Evolutionary conservation across 176 grass and related monocot species (phyloP), one percentile per base, ranked within the genome.

Genomic region (Stipa capillata): DNA sequence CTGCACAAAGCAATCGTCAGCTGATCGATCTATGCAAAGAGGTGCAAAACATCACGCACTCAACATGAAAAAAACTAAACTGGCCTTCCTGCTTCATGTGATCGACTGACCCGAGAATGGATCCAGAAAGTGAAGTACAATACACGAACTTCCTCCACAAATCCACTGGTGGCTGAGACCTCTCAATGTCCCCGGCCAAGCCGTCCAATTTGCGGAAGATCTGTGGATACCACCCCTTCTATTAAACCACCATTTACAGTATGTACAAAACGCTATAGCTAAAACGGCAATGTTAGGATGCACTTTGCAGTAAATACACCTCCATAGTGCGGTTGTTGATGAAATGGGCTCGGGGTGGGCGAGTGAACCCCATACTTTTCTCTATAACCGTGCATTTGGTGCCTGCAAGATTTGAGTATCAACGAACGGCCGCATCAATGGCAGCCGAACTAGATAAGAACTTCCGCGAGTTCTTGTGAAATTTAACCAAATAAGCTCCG

Each of bases 281-380:
- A 16, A 61, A 57, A 15, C 58, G 7, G 10, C 21, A 33, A 69
- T 20, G 84, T 3, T 18, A 5, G 16, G 37, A 35, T 29, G 56
- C 15, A 43, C 18, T 31, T 25, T 67, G 64, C 27, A 65, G 52
- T 20, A 66, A 72, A 88, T 48, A 41, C 85, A 94, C 92, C 92
- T 99, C 96, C 96, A 99, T 99, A 1, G 90, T 89, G 54, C 96
- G 90, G 56, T 99, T 99, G 80, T 99, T 99, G 74, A 99, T 95
- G 59, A 95, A 99, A 81, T 99, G 96, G 1, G 92, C 96, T 35
- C 93, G 85, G 0, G 96, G 96, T 44, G 94, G 96, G 45, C 77
- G 84, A 77, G 96, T 88, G 76, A 94, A 93, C 25, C 59, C 75
- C 23, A 76, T 66, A 44, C 75, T 85, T 65, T 93, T 95, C 72